Base-by-base conservation (phyloP, 768 basidiomycete species). In the Rhizopogon sp. region DNA sequence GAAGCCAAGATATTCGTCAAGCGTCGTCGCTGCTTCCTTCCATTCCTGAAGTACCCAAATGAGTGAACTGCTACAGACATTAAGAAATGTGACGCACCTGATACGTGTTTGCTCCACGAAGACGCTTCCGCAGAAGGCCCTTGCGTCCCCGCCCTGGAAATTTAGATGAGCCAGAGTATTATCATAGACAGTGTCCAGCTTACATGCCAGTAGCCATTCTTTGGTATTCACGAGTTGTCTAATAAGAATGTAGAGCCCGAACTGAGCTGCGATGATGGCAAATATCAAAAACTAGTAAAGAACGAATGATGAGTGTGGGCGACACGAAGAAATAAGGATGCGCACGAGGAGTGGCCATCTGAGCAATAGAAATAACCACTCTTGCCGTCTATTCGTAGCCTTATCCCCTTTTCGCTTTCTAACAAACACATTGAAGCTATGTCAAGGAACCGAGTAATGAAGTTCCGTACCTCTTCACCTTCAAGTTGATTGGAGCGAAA, bases 201-300 rank as follows among this genome's bases (percentile, higher is more conserved):
- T 66, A 94, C 94, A 98, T 45, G 93, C 93, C 25, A 87, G 83
- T 43, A 96, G 67, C 83, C 86, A 98, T 72, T 99, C 96, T 66
- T 97, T 92, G 4, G 90, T 80, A 65, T 98, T 98, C 42, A 99
- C 97, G 16, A 96, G 64, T 67, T 99, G 96, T 14, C 96, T 78
- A 45, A 93, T 90, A 37, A 91, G 59, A 39, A 98, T 81, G 63
- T 99, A 99, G 28, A 88, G 68, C 13, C 89, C 78, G 67, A 98
- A 98, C 69, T 98, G 88, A 13, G 77, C 76, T 39, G 83, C 78
- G 54, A 98, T 97, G 70, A 97, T 82, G 5, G 85, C 52, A 61
- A 92, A 90, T 35, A 98, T 90, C 58, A 96, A 81, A 56, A 78
- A 67, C 94, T 97, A 59, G n/a, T 54, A 33, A 41, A 50, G 41